Base-by-base conservation (phyloP, 2,329 filamentous ascomycete genomes). In the Colletotrichum melonis region DNA sequence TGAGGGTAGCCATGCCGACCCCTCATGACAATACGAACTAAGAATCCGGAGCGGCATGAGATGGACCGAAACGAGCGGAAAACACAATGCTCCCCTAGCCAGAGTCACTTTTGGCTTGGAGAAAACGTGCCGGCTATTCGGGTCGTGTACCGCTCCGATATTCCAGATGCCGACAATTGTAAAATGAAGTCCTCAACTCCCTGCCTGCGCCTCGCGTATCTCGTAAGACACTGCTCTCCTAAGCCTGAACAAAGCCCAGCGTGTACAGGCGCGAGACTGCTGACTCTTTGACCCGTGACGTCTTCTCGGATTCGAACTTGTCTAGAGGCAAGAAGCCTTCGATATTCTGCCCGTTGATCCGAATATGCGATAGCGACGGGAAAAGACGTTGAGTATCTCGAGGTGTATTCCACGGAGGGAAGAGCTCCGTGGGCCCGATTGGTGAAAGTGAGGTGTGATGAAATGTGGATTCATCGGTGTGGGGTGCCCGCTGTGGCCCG, bases 11-110 rank as follows among this genome's bases (percentile, higher is more conserved):
- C 3, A 28, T 59, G 26, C 35, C 63, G 59, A 64, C 69, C 69
- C 70, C 70, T 69, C 70, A 70, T 24, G 59, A 28, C 59, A 49
- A 52, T 7, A 54, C 46, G 24, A 19, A 11, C 65, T 28, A 30
- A 42, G 4, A 49, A 19, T 24, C 19, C 32, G n/a, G 28, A 7
- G 42, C 70, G 70, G 70, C 52, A 38, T n/a, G 64, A 73, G 26
- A 69, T 64, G 60, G 66, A 56, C 70, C 70, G 70, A 73, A n/a
- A 70, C 49, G 70, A 62, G 66, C 60, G 59, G 66, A 19, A 52
- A 73, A 56, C n/a, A 16, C n/a, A 49, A 8, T 22, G 30, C 46
- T 9, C 32, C 49, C 19, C 54, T n/a, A 26, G 52, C 52, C 11
- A 26, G 11, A n/a, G 19, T n/a, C 35, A 49, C 35, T 9, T 60